Conservation (phyloP, 495 filamentous ascomycete genomes). For the Penicillium simplicissimum region DNA sequence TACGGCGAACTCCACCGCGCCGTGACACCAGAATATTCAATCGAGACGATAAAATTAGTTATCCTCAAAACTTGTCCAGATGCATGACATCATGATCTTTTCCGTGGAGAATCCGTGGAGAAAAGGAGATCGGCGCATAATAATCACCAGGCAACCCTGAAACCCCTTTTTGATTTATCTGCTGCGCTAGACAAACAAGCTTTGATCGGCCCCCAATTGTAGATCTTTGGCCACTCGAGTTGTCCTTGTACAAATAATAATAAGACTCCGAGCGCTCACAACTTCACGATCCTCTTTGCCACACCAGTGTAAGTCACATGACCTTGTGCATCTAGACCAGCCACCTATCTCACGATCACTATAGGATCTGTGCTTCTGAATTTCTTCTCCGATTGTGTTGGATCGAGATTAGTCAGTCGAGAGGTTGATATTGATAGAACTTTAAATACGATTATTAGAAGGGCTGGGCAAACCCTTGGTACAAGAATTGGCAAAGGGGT, state of each 20-base stretch:
- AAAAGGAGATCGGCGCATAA: background rate
- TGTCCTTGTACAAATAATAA: background rate
- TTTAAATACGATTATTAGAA: too few relatives aligned
- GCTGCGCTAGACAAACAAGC: background rate
- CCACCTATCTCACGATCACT: too few relatives aligned
- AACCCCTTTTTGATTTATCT: background rate
- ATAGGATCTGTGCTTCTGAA: too few relatives aligned
- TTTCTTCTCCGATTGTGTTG: too few relatives aligned
- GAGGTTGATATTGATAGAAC: too few relatives aligned
- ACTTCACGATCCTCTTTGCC: too few relatives aligned
- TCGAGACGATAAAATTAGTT: background rate
- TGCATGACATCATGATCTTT: constrained; percentile 1
- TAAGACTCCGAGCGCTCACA: background rate
- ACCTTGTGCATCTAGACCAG: too few relatives aligned
- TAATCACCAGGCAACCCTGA: background rate
- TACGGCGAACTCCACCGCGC: background rate
- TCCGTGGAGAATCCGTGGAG: background rate
- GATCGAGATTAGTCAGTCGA: too few relatives aligned
- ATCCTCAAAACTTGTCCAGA: background rate
- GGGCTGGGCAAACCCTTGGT: too few relatives aligned
- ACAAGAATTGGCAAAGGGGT: too few relatives aligned
- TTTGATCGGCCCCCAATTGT: background rate
- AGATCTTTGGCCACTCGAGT: background rate
- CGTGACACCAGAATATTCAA: background rate
- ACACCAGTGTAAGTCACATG: too few relatives aligned